Percentiles rank a stretch among this genome's conserved stretches.
phyloP scores from a whole-genome alignment of 352 stramenopile genomes.

The Pythium brassicae region DNA sequence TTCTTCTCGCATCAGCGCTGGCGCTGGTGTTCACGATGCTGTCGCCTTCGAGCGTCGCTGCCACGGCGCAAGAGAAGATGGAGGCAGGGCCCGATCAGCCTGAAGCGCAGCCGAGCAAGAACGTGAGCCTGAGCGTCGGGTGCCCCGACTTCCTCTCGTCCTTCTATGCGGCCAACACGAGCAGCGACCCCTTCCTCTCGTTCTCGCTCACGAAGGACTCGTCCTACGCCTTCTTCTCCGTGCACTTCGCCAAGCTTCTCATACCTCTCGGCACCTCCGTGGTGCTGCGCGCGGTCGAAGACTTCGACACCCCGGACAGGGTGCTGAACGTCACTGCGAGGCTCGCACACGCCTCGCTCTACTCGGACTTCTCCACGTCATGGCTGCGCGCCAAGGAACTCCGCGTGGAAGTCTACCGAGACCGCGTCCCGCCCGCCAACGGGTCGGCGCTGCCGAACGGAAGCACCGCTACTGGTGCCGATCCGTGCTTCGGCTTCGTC shows the following conservation, averaged over 20 bases:
- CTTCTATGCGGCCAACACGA: constrained; percentile 34
- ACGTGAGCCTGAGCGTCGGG: constrained; percentile 29
- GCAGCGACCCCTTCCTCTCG: constrained; percentile 29
- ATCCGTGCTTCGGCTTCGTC: constrained; percentile 52
- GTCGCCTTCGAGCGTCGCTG: background rate
- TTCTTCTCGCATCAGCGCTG: background rate
- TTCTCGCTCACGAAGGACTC: constrained; percentile 51
- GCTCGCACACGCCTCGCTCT: constrained; percentile 24
- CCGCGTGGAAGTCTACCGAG: constrained; percentile 50
- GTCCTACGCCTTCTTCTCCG: constrained; percentile 44
- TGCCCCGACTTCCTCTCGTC: constrained; percentile 46
- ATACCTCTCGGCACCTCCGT: constrained; percentile 35
- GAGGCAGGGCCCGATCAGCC: no score
- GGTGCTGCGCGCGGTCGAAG: constrained; percentile 44
- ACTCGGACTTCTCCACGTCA: constrained; percentile 24
- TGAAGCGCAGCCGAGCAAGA: background rate
- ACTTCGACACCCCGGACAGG: constrained; percentile 25
- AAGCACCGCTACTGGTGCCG: constrained; percentile 5
- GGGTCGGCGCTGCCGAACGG: background rate
- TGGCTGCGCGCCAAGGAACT: constrained; percentile 48
- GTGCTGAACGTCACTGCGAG: constrained; percentile 33
- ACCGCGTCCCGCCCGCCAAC: background rate
- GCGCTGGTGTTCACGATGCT: background rate
- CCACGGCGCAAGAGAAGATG: no score
- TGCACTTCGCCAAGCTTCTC: constrained; percentile 47